Conservation (phyloP, 306 rosid genomes). For the Glycine tomentella region DNA sequence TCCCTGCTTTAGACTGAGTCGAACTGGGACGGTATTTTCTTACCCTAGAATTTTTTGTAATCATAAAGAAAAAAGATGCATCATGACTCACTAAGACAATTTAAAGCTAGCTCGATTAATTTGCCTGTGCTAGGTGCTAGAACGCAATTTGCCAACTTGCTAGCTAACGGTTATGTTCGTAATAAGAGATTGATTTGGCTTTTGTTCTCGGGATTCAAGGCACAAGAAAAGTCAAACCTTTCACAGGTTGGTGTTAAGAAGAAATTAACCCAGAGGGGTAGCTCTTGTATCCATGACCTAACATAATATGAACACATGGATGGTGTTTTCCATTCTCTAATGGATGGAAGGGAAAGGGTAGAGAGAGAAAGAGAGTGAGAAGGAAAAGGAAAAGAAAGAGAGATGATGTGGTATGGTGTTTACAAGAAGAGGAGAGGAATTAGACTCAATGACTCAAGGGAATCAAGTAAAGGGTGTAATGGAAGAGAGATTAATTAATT, state of each 20-base stretch:
- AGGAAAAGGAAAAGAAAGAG: neutral
- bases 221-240: constrained; percentile 49
- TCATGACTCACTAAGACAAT: constrained; percentile 5
- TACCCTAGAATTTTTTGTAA: neutral
- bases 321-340: too few relatives aligned
- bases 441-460: constrained; percentile 56
- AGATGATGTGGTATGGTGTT: neutral
- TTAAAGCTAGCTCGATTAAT: constrained; percentile 12
- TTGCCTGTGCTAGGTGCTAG: constrained; percentile 11
- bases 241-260: neutral
- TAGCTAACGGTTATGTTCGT: neutral
- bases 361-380: neutral
- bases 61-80: neutral
- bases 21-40: neutral
- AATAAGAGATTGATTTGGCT: neutral
- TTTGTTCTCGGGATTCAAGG: constrained; percentile 26
- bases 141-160: constrained; percentile 23
- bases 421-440: constrained; percentile 53
- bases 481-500: constrained; percentile 35
- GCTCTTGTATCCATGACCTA: constrained; percentile 33
- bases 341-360: neutral
- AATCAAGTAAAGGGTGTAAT: constrained; percentile 52
- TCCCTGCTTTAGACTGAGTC: neutral
- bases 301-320: constrained; percentile 6
- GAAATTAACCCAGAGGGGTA: constrained; percentile 20